Evolutionary conservation across 331 rosid genomes (phyloP), one percentile per base, ranked within the genome.

Genomic region (Malus hybrid): DNA sequence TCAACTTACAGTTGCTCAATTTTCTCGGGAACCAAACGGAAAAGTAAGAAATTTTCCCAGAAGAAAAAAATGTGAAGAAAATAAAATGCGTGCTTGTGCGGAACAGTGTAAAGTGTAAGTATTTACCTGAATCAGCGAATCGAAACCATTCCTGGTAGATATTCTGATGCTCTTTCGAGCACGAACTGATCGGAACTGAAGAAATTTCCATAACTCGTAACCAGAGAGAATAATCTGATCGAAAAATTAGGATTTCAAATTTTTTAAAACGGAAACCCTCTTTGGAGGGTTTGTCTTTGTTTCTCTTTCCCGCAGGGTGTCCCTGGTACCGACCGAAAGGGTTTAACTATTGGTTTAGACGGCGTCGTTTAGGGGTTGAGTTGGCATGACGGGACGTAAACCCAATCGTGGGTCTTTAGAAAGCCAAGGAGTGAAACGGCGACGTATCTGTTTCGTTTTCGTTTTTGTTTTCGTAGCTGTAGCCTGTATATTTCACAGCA

Each of bases 81-180:
- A 39, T 9, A 39, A 64, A 4, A 55, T 44, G 60, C 19, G 55
- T 12, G 73, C 18, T 50, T 9, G 46, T 39, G 46, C 1, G 12
- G 46, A 39, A 32, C 15, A 74, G 62, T 19, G 56, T 66, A 19
- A 52, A 52, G 11, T 66, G 44, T 5, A 39, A 20, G 14, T 3
- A 52, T 1, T 22, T 70, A 94, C 99, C 99, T 78, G 93, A 72
- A 87, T 94, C 99, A 14, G 91, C 99, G 80, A 55, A 86, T 74
- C 70, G 81, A 78, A 94, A 94, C 99, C 99, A 94, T 74, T 90
- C 92, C 79, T 77, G 90, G n/a, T 90, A 94, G 73, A 88, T 70
- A 62, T 54, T 57, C 63, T 86, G 90, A 65, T 85, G 80, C 65
- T 88, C 97, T 74, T 83, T 85, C 54, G 92, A 88, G 79, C 85